phyloP scores from a whole-genome alignment of 2,329 filamentous ascomycete genomes.

The Alternaria triticina region DNA sequence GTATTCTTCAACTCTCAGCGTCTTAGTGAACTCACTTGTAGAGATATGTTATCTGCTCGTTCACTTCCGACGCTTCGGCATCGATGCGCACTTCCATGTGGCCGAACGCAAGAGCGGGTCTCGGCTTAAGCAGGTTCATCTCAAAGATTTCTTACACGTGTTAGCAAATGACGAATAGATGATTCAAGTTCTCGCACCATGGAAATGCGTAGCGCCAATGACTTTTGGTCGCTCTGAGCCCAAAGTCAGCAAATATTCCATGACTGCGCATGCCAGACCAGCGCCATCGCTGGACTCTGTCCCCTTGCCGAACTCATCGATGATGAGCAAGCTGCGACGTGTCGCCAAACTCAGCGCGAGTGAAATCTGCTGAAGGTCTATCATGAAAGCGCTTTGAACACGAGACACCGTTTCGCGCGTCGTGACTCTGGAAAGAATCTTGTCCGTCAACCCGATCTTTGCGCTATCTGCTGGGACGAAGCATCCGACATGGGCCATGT shows the following conservation, averaged over 20 bases:
- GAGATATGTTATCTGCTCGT: constrained; percentile 74
- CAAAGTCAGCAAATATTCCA: constrained; percentile 62
- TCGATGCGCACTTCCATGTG: constrained; percentile 76
- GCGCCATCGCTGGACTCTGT: constrained; percentile 70
- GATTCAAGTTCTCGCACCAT: constrained; percentile 52
- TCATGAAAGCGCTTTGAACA: constrained; percentile 73
- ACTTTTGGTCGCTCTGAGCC: constrained; percentile 62
- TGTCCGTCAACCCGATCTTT: constrained; percentile 85
- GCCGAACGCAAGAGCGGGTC: constrained; percentile 62
- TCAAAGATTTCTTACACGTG: constrained; percentile 70
- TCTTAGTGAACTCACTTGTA: constrained; percentile 61
- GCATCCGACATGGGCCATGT: constrained; percentile 87
- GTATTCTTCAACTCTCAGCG: background rate
- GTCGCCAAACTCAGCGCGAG: constrained; percentile 78
- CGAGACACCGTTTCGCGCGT: constrained; percentile 72
- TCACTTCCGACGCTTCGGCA: constrained; percentile 54
- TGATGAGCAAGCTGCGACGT: constrained; percentile 77
- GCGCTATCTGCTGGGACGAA: constrained; percentile 84
- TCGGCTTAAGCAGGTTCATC: constrained; percentile 60
- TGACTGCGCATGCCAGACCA: constrained; percentile 67
- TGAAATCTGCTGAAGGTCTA: constrained; percentile 86
- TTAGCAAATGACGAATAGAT: constrained; percentile 55
- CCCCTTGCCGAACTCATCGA: constrained; percentile 88
- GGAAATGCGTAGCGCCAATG: constrained; percentile 68
- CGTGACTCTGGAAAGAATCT: constrained; percentile 84